Percentiles rank a stretch among this genome's conserved stretches.
phyloP scores from a whole-genome alignment of 1,284 basidiomycete species.

The Takashimella koratensis region DNA sequence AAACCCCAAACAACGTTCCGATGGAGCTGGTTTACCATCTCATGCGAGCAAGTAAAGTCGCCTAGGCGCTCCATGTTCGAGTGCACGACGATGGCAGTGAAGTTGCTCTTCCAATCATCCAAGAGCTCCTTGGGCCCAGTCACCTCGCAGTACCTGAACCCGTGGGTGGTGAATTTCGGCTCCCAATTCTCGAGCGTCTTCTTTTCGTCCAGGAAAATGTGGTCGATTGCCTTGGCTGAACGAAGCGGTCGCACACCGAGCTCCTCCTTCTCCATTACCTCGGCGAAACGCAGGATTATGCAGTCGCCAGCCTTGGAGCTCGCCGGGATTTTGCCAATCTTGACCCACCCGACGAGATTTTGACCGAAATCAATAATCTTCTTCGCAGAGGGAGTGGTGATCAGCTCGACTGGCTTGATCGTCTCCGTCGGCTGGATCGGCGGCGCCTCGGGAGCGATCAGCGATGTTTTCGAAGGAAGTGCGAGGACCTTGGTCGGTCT shows the following conservation, averaged over 20 bases:
- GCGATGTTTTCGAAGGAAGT: constrained; percentile 6
- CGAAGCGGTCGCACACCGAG: constrained; percentile 32
- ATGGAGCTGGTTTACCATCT: constrained; percentile 23
- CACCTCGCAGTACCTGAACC: constrained; percentile 33
- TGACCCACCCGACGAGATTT: constrained; percentile 37
- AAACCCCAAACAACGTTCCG: constrained; percentile 28
- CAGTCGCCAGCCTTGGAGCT: constrained; percentile 3
- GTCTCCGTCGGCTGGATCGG: constrained; percentile 24
- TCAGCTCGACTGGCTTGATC: constrained; percentile 19
- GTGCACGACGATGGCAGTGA: constrained; percentile 24
- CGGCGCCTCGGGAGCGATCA: constrained; percentile 29
- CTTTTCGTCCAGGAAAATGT: constrained; percentile 15
- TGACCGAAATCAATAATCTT: constrained; percentile 39
- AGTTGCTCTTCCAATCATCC: constrained; percentile 9
- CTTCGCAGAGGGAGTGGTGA: constrained; percentile 32
- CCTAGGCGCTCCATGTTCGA: constrained; percentile 30
- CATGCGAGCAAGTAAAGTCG: constrained; percentile 24
- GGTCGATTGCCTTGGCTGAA: constrained; percentile 17
- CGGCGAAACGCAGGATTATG: constrained; percentile 26
- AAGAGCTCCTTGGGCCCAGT: constrained; percentile 4
- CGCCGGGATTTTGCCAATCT: constrained; percentile 11
- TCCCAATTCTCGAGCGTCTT: constrained; percentile 22
- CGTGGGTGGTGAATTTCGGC: constrained; percentile 39
- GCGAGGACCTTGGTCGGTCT: constrained; percentile 8
- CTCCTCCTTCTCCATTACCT: constrained; percentile 37